These are phyloP conservation scores for Aspergillus proliferans DNA, from an alignment of 2,329 filamentous ascomycete species.

Conservation along the genomic window DNA sequence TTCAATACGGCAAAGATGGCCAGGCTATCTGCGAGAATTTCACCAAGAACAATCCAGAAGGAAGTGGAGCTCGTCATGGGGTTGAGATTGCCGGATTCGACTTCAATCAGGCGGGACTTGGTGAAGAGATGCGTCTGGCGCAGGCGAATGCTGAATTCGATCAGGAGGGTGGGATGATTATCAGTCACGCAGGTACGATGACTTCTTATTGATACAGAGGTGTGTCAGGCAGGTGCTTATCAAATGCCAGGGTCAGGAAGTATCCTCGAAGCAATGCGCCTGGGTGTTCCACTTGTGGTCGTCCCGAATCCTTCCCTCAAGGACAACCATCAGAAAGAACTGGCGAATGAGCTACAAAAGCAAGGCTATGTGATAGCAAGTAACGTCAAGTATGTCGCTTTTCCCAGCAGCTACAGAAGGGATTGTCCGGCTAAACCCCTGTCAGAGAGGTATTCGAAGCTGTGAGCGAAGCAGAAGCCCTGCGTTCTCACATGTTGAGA, in stretches of 20 bases:
- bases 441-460: constrained; percentile 43
- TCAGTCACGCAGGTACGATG: constrained; percentile 74
- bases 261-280: constrained; percentile 73
- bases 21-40: constrained; percentile 47
- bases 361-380: constrained; percentile 74
- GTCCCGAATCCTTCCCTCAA: constrained; percentile 78
- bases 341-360: constrained; percentile 68
- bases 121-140: constrained; percentile 51
- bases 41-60: constrained; percentile 17
- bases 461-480: constrained; percentile 44
- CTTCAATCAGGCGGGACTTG: constrained; percentile 58
- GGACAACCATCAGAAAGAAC: constrained; percentile 84
- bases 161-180: constrained; percentile 60
- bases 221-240: neutral
- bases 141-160: constrained; percentile 38
- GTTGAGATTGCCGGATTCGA: constrained; percentile 58
- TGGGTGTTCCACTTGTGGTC: constrained; percentile 72
- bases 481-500: constrained; percentile 36
- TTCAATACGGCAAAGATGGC: constrained; percentile 75
- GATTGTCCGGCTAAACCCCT: too few species aligned
- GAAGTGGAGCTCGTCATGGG: constrained; percentile 24
- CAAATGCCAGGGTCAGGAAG: constrained; percentile 68
- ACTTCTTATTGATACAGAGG: neutral
- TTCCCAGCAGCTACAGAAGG: neutral
- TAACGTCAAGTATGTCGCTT: constrained; percentile 52